Percentiles rank a stretch among this genome's conserved stretches.
Conservation (phyloP, 2,329 filamentous ascomycete species). For the Emericellopsis atlantica region DNA sequence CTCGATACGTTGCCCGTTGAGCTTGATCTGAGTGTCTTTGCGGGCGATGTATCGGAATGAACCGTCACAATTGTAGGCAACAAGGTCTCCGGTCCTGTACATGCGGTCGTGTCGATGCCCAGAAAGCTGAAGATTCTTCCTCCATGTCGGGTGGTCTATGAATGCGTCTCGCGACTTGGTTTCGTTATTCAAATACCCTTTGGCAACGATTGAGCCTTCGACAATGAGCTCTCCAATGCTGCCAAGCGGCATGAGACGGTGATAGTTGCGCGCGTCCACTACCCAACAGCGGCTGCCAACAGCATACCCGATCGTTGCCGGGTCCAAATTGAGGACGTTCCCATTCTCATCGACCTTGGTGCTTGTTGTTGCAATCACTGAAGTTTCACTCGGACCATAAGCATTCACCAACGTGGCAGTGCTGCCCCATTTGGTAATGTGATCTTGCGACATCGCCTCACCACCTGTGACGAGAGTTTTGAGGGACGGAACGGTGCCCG, state of each 20-base stretch:
- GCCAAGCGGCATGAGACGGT: conserved; percentile 28
- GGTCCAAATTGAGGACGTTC: not conserved
- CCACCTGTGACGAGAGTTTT: conserved; percentile 8
- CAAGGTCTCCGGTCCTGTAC: conserved; percentile 75
- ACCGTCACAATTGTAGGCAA: conserved; percentile 64
- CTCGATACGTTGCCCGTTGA: conserved; percentile 70
- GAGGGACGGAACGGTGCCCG: conserved; percentile 4
- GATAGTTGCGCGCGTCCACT: conserved; percentile 17
- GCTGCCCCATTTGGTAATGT: conserved; percentile 5
- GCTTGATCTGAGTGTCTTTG: conserved; percentile 69
- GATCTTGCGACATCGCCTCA: conserved; percentile 18
- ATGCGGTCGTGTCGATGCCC: conserved; percentile 44
- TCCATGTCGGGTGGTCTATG: conserved; percentile 43
- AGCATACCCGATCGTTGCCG: conserved; percentile 4
- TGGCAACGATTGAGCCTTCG: conserved; percentile 68
- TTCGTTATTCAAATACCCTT: conserved; percentile 42
- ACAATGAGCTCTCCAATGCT: conserved; percentile 76
- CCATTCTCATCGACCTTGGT: conserved; percentile 18
- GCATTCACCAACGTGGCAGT: conserved; percentile 22
- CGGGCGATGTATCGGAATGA: conserved; percentile 62
- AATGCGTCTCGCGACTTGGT: conserved; percentile 37
- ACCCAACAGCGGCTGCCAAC: conserved; percentile 17
- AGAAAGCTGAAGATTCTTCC: conserved; percentile 10
- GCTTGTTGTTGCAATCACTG: conserved; percentile 9
- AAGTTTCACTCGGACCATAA: conserved; percentile 26